Percentiles rank a stretch among this genome's conserved stretches.
phyloP scores from a whole-genome alignment of 495 filamentous ascomycete genomes.

The Entonaema liquescens region DNA sequence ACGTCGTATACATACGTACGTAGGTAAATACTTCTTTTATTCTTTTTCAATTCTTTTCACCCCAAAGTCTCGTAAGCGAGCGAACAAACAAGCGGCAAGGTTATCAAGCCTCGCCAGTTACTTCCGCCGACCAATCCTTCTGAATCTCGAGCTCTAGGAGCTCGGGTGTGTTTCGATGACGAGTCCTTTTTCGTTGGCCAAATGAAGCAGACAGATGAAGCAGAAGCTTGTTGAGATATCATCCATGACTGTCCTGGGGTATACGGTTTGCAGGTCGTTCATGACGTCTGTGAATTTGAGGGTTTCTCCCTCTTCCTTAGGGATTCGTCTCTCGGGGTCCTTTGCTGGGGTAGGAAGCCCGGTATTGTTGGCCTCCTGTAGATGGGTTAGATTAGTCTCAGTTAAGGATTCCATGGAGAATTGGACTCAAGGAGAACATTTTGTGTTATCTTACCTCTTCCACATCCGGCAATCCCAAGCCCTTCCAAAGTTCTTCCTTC shows the following conservation, averaged over 20 bases:
- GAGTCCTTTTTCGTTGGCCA: constrained; percentile 97
- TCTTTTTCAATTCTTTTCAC: neutral
- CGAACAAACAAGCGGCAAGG: neutral
- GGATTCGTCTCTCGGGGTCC: constrained; percentile 28
- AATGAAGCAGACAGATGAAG: constrained; percentile 94
- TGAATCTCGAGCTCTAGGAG: constrained; percentile 65
- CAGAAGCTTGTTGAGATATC: constrained; percentile 98
- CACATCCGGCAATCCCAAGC: constrained; percentile 71
- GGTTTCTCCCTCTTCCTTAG: constrained; percentile 49
- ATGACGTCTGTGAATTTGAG: constrained; percentile 91
- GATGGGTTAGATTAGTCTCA: constrained; percentile 5
- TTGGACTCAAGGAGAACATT: neutral
- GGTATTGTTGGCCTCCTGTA: constrained; percentile 42
- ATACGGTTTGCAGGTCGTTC: constrained; percentile 85
- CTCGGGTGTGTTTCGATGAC: constrained; percentile 67
- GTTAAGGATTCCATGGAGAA: neutral
- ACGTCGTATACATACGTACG: neutral
- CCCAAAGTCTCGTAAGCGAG: neutral
- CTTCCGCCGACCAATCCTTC: constrained; percentile 65
- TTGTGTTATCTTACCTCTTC: constrained; percentile 49
- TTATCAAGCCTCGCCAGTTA: constrained; percentile 44
- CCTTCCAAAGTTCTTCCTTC: constrained; percentile 96
- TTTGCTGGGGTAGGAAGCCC: constrained; percentile 47
- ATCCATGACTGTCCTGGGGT: constrained; percentile 80
- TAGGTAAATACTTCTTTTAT: neutral